Base-by-base conservation (phyloP, 2,329 filamentous ascomycete species). In the Diplodia corticola region DNA sequence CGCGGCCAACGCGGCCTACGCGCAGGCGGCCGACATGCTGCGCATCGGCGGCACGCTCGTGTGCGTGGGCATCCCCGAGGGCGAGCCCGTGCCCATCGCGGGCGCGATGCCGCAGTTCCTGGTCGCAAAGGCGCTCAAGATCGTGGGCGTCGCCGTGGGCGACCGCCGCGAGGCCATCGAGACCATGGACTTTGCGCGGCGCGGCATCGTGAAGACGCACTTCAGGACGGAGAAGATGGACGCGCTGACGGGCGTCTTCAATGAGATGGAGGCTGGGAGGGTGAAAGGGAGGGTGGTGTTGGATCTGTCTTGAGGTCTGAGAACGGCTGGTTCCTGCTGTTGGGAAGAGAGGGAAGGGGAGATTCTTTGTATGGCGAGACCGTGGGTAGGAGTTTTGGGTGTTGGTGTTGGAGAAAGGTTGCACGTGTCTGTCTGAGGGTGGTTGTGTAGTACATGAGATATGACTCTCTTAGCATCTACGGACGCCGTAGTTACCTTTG, bases 91-190 rank as follows among this genome's bases (percentile, higher is more conserved):
- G 65, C 76, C 80, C 0, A 82, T 84, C 49, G 76, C 74, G 30
- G 75, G 73, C 17, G 80, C 80, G 5, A 72, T 70, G 63, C 80
- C 81, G 6, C 75, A 77, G 10, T 53, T 78, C 15, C 67, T 84
- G 61, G 73, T 83, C 2, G 77, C 73, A 2, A 81, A 81, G 72
- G 76, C 76, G 44, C 69, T 80, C 67, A 77, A 72, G 60, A 78
- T 84, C 71, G 76, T 82, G 1, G 82, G 81, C 3, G 74, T 76
- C 4, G 80, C 81, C 28, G 82, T 84, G 0, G 82, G 82, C 7
- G 74, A 78, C 67, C 72, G 81, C 30, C 78, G 76, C 67, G 81
- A 84, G 66, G 82, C 82, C 15, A 82, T 83, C 67, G 82, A 84
- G 74, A 79, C 79, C 26, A 69, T 84, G 70, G 78, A 82, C 24